Base-by-base conservation (phyloP, 2,329 filamentous ascomycete genomes). In the Intubia oerlemansii region DNA sequence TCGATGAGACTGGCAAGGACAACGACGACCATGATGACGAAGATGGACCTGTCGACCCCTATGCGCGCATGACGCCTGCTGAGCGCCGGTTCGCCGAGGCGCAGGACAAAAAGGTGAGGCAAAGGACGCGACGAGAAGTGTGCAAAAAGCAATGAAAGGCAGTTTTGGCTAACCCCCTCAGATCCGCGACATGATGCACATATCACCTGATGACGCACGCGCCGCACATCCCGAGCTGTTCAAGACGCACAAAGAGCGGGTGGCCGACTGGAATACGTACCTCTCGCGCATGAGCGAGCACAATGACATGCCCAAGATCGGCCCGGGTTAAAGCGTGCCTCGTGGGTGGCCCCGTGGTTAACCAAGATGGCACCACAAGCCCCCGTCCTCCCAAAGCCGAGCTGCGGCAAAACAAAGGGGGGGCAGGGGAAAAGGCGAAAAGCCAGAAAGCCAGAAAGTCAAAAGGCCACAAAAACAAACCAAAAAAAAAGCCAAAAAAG, bases 201-300 rank as follows among this genome's bases (percentile, higher is more conserved):
- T 77, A 44, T 53, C 56, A 4, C 57, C 59, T 3, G 36, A 36
- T 2, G 34, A 36, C 14, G 37, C 28, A 10, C 33, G 32, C 8
- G 52, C 52, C 6, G 47, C 56, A 7, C 50, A 59, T 27, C 69
- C 75, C 10, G 84, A 93, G 47, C 74, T 90, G 11, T 67, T 85
- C 39, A 95, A 93, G 59, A 91, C 84, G 17, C 88, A 98, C 51
- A 95, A 95, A 49, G 79, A 98, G 56, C 71, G 81, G 9, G 85
- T 98, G 24, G 84, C 95, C 49, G 82, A 93, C 48, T 56, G 95
- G 41, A 98, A 98, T 48, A 80, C 78, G 37, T 93, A 95, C 48
- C 56, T 98, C 20, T 88, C 80, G 38, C 77, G 73, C 39, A 53
- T 98, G 44, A 92, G 80, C 52, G 88, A 98, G 53, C 88, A 98